A percentile compares a stretch with the other conserved stretches of the same genome.
These are phyloP conservation scores for Chalaropsis ovoidea DNA, from an alignment of 2,329 filamentous ascomycete genomes.

Conservation along the genomic window DNA sequence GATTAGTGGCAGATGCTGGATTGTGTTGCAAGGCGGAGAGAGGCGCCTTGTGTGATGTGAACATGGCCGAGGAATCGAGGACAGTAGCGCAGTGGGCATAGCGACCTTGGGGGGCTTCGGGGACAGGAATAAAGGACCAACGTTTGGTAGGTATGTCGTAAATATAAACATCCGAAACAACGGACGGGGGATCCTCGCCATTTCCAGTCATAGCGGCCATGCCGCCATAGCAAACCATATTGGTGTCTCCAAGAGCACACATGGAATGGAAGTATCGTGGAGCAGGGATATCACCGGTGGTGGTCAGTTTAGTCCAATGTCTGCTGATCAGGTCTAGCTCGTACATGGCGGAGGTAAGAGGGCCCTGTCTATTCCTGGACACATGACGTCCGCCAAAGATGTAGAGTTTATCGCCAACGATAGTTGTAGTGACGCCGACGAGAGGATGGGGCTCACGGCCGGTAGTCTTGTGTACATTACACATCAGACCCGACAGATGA, in stretches of 20 bases:
- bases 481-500: slow-evolving; percentile 57
- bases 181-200: slow-evolving; percentile 63
- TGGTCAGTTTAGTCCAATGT: slow-evolving; percentile 87
- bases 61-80: slow-evolving; percentile 74
- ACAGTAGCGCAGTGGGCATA: slow-evolving; percentile 96
- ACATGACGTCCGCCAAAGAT: slow-evolving; percentile 88
- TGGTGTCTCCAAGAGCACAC: slow-evolving; percentile 85
- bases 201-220: slow-evolving; percentile 59
- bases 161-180: slow-evolving; percentile 97
- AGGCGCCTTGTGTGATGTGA: slow-evolving; percentile 74
- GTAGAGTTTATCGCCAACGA: slow-evolving; percentile 89
- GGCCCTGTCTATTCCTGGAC: slow-evolving; percentile 67
- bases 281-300: slow-evolving; percentile 73
- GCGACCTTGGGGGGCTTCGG: slow-evolving; percentile 78
- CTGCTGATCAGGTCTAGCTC: slow-evolving; percentile 83
- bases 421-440: slow-evolving; percentile 89
- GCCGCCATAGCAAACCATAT: slow-evolving; percentile 93
- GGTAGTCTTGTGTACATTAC: slow-evolving; percentile 71
- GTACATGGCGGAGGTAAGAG: slow-evolving; percentile 82
- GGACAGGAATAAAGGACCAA: slow-evolving; percentile 75
- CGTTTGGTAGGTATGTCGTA: slow-evolving; percentile 73
- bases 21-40: slow-evolving; percentile 85
- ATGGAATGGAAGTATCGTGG: slow-evolving; percentile 96
- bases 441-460: slow-evolving; percentile 83
- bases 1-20: slow-evolving; percentile 59